These are phyloP conservation scores for Apiotrichum gamsii DNA, from an alignment of 1,284 basidiomycete species.

Conservation along the genomic window DNA sequence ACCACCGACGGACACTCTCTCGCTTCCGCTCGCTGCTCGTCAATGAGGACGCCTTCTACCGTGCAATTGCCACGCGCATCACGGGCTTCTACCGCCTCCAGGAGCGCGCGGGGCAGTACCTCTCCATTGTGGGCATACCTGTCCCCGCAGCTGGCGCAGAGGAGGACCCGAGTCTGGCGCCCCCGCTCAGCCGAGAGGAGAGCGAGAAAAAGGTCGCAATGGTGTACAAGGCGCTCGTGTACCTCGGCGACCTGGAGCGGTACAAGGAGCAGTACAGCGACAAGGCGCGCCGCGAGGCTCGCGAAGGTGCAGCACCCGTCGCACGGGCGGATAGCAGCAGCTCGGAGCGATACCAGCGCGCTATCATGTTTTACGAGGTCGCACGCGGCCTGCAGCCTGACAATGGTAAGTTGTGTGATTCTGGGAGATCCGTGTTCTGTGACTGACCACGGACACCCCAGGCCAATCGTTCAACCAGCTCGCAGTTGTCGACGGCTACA, in stretches of 20 bases:
- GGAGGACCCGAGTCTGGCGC: slow-evolving; percentile 24
- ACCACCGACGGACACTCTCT: slow-evolving; percentile 75
- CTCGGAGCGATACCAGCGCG: slow-evolving; percentile 55
- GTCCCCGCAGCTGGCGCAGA: slow-evolving; percentile 26
- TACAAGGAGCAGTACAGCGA: slow-evolving; percentile 76
- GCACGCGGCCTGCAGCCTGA: slow-evolving; percentile 73
- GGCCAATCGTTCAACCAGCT: slow-evolving; percentile 93
- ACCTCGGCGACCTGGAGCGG: slow-evolving; percentile 85
- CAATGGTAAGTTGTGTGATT: slow-evolving; percentile 44
- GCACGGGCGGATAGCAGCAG: too few species aligned
- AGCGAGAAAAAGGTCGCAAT: slow-evolving; percentile 61
- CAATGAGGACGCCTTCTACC: slow-evolving; percentile 84
- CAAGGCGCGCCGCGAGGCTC: slow-evolving; percentile 24
- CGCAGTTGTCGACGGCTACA: slow-evolving; percentile 81
- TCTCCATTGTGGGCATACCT: slow-evolving; percentile 57
- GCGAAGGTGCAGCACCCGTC: slow-evolving; percentile 10
- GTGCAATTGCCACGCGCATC: slow-evolving; percentile 64
- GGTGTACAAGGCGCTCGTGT: slow-evolving; percentile 81
- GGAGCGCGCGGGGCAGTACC: slow-evolving; percentile 32
- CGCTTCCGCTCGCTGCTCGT: slow-evolving; percentile 79
- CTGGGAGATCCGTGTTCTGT: not conserved
- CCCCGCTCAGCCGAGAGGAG: slow-evolving; percentile 52
- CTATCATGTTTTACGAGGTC: slow-evolving; percentile 74
- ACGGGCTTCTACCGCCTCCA: slow-evolving; percentile 56
- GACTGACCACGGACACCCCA: slow-evolving; percentile 37